Base-by-base conservation (phyloP, 1,139 yeast genomes). In the Suhomyces coccinellae region DNA sequence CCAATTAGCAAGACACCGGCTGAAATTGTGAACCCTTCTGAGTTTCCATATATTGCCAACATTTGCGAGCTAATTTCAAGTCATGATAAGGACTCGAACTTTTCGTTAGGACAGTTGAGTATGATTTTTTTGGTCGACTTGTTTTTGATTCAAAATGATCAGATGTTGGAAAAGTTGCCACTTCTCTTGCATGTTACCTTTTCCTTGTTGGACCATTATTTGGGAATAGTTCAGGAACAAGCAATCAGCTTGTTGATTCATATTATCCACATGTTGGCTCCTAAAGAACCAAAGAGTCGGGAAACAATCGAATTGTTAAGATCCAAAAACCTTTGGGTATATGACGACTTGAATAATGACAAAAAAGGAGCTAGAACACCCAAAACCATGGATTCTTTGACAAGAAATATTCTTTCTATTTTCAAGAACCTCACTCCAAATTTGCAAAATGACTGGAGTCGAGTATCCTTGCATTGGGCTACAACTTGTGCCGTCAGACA, bases 401-500 rank as follows among this genome's bases (percentile, higher is more conserved):
- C 88, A 6, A 71, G 90, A 48, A 80, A 80, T 46, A 74, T 86
- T 2, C 61, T 90, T 33, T 78, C 75, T 26, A 75, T 87, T 1
- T 82, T 90, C 57, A 61, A 75, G 4, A 71, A 71, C 0, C 55
- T 65, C 6, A 63, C 67, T 8, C 81, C 83, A 1, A 75, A 73
- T 3, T 68, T 91, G 24, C 95, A 85, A 56, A 79, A 79, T 41
- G 85, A 84, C 44, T 89, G 99, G 99, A 85, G 96, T 42, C 71
- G 85, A 39, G 82, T 82, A 2, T 88, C 98, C 0, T 71, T 95
- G 38, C 76, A 77, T 32, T 95, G 99, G 99, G 98, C 99, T 0
- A 93, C 99, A 0, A 84, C 97, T 1, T 93, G 99, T 69, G 96
- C 98, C 2, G 99, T 93, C 0, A 78, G 98, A 57, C 99, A 95